Evolutionary conservation across 306 rosid species (phyloP).

Genomic region (Rosa multiflora): DNA sequence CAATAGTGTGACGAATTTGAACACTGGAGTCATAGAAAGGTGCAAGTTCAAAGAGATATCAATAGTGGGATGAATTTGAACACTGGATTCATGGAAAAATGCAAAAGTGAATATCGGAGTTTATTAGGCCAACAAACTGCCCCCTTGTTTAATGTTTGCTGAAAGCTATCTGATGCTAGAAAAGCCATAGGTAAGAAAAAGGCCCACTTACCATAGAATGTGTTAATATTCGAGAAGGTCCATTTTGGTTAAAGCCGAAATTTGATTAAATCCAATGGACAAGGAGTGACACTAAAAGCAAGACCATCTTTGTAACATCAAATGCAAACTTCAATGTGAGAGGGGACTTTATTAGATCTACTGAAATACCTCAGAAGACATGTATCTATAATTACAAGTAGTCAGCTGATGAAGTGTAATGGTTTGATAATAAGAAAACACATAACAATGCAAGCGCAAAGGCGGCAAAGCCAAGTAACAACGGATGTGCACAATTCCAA

Average conservation of each 20-base stretch:
- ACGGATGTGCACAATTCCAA: neutral
- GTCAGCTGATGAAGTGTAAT: neutral
- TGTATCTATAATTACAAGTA: neutral
- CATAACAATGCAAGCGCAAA: neutral
- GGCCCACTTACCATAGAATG: neutral
- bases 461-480: neutral
- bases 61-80: neutral
- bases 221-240: neutral
- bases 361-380: neutral
- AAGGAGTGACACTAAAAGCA: neutral
- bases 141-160: neutral
- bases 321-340: no score
- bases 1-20: neutral
- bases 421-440: neutral
- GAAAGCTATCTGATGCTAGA: no score
- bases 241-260: neutral
- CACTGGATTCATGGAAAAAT: neutral
- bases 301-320: neutral
- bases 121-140: neutral
- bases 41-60: neutral
- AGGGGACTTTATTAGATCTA: neutral
- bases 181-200: no score
- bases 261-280: neutral
- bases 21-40: neutral
- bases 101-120: neutral